These are phyloP conservation scores for Rhodotorula toruloides DNA, from an alignment of 768 basidiomycete genomes.

Conservation along the genomic window DNA sequence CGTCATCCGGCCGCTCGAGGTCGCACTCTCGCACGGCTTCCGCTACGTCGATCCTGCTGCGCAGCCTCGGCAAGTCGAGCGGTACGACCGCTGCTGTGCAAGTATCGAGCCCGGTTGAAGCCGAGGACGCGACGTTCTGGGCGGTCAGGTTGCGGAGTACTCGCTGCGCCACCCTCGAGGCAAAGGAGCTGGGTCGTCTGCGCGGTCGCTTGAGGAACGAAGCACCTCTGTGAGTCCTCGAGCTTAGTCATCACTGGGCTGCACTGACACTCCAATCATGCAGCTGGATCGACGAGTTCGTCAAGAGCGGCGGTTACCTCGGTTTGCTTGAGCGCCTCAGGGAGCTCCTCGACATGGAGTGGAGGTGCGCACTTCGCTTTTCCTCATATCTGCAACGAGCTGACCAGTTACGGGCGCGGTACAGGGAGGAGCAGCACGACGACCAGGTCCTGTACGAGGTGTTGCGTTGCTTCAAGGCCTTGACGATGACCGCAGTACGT, in stretches of 20 bases:
- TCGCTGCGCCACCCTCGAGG: conserved; percentile 70
- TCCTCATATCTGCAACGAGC: background rate
- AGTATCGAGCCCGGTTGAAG: conserved; percentile 57
- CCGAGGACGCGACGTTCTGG: conserved; percentile 50
- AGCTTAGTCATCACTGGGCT: conserved; percentile 23
- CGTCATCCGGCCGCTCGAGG: background rate
- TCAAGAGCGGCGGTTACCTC: conserved; percentile 76
- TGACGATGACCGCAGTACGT: conserved; percentile 60
- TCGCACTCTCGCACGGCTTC: conserved; percentile 51
- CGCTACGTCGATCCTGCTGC: conserved; percentile 7
- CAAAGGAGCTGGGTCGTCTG: conserved; percentile 80
- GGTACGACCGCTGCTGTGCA: conserved; percentile 46
- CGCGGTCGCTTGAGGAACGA: conserved; percentile 83
- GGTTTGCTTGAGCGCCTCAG: conserved; percentile 75
- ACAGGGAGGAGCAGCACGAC: conserved; percentile 89
- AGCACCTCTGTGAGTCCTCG: conserved; percentile 61
- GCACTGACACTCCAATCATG: background rate
- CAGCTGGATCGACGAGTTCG: conserved; percentile 77
- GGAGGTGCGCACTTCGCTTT: conserved; percentile 55
- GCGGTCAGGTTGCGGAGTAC: conserved; percentile 63
- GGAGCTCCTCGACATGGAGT: conserved; percentile 90
- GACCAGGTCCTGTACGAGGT: conserved; percentile 89
- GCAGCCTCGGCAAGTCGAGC: conserved; percentile 47
- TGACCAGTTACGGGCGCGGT: conserved; percentile 44
- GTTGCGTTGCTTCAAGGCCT: conserved; percentile 85